Conservation (phyloP, 2,329 filamentous ascomycete species). For the Xylariaceae sp. region DNA sequence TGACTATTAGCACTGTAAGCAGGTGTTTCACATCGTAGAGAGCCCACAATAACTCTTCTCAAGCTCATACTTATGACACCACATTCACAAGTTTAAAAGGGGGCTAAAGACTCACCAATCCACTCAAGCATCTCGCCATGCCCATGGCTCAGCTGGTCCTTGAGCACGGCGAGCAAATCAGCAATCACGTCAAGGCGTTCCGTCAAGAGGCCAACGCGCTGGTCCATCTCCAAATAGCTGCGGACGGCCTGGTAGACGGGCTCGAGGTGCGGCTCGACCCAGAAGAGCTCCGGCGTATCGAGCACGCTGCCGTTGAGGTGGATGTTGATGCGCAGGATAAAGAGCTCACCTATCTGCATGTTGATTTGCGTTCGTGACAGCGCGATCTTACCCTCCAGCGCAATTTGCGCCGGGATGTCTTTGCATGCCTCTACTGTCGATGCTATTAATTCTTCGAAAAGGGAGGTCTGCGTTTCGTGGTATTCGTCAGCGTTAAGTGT, state of each 20-base stretch:
- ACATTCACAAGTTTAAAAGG: neutral
- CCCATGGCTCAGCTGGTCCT: conserved; percentile 93
- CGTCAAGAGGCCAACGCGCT: conserved; percentile 86
- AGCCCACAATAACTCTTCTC: neutral
- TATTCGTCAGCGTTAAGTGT: conserved; percentile 1
- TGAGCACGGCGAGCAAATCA: conserved; percentile 88
- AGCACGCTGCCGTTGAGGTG: conserved; percentile 96
- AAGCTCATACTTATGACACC: neutral
- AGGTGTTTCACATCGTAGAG: neutral
- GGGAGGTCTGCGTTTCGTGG: conserved; percentile 70
- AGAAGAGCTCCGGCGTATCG: conserved; percentile 96
- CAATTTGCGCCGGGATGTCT: conserved; percentile 91
- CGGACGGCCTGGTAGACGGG: conserved; percentile 95
- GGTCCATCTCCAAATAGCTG: conserved; percentile 97
- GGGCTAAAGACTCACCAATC: conserved; percentile 70
- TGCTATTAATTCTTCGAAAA: conserved; percentile 94
- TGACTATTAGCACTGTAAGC: conserved; percentile 64
- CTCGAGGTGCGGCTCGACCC: conserved; percentile 96
- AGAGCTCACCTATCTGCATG: conserved; percentile 99
- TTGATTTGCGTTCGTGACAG: conserved; percentile 91
- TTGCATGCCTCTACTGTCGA: conserved; percentile 93
- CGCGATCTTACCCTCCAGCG: conserved; percentile 88
- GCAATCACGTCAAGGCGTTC: conserved; percentile 93
- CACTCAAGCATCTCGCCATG: conserved; percentile 89
- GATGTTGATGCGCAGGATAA: conserved; percentile 97